Evolutionary conservation across 139 green algal genomes (phyloP), one percentile per base, ranked within the genome.

Genomic region (Penium margaritaceum): DNA sequence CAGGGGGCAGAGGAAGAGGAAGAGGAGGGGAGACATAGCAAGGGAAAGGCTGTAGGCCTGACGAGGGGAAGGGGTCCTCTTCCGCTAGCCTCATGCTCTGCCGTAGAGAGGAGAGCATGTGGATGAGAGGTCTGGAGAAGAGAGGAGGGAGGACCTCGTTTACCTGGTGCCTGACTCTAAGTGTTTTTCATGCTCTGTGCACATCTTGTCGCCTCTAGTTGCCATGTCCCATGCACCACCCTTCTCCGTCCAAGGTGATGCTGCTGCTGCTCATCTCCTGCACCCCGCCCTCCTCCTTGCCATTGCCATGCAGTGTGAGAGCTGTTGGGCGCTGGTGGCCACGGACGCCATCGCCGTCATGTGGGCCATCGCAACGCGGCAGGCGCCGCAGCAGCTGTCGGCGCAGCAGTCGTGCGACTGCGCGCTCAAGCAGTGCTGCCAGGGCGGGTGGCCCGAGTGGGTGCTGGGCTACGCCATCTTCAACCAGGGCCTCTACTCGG

Each of bases 361-460:
- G 32, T 66, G 58, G 58, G 58, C 58, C 44, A 64, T 74, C 58
- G 51, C 51, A n/a, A 67, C 37, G 67, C 30, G 29, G 44, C 27
- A n/a, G 30, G 29, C 47, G 62, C 21, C 51, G 37, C n/a, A 32
- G 32, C 37, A 27, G 32, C 43, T 74, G 37, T 74, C 67, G 29
- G 44, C 47, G 67, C 67, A 74, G 44, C 67, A 74, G 67, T 17
- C 71, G 37, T 58, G 47, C 43, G 67, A 74, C 67, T 74, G 67
- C 67, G 67, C 37, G 41, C 36, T 17, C n/a, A 39, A 44, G 41
- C 37, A 38, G 41, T 58, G 67, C 47, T 74, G 67, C 67, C 32
- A 66, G 30, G 67, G 67, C 33, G 67, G 67, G 21, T 64, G 47
- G 41, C 47, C 51, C 41, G 67, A 74, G 29, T 44, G 51, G 37